A percentile compares a stretch with the other conserved stretches of the same genome.
Conservation (phyloP, 1,284 basidiomycete genomes). For the Schizopora paradoxa region DNA sequence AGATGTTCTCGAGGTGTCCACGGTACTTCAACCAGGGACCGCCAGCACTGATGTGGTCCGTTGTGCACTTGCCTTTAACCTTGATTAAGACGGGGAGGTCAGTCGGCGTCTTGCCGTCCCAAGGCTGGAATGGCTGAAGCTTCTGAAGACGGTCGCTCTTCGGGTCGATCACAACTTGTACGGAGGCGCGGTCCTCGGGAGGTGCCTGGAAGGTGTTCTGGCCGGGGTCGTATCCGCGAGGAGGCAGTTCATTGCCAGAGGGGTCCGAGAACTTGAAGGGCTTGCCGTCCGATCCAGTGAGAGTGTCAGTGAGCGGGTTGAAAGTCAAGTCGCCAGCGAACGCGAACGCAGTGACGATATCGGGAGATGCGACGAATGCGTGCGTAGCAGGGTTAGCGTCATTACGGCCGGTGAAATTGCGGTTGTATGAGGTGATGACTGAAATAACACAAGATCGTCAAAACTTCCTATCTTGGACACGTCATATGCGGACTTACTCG, state of each 20-base stretch:
- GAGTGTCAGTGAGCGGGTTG: constrained; percentile 92
- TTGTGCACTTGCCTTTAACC: constrained; percentile 98
- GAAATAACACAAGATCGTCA: constrained; percentile 10
- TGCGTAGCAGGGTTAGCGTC: constrained; percentile 99
- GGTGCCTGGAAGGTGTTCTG: constrained; percentile 97
- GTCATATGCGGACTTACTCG: constrained; percentile 49
- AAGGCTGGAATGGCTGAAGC: constrained; percentile 85
- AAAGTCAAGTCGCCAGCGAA: constrained; percentile 94
- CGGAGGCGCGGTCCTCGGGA: constrained; percentile 77
- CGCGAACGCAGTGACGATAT: constrained; percentile 95
- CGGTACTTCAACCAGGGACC: constrained; percentile 99
- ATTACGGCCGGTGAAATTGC: constrained; percentile 99
- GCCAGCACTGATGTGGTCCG: constrained; percentile 90
- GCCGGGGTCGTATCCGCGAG: constrained; percentile 93
- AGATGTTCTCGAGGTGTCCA: constrained; percentile 98
- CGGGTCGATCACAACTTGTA: constrained; percentile 85
- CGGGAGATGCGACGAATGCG: constrained; percentile 97
- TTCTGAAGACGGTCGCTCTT: constrained; percentile 94
- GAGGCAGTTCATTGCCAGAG: constrained; percentile 87
- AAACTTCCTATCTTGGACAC: constrained; percentile 14
- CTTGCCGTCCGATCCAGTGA: constrained; percentile 91
- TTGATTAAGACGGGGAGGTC: constrained; percentile 96
- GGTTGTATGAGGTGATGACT: constrained; percentile 99
- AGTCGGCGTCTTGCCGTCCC: constrained; percentile 89
- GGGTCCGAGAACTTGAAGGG: constrained; percentile 96